phyloP scores from a whole-genome alignment of 2,329 filamentous ascomycete species.

The Pseudogymnoascus sp. region DNA sequence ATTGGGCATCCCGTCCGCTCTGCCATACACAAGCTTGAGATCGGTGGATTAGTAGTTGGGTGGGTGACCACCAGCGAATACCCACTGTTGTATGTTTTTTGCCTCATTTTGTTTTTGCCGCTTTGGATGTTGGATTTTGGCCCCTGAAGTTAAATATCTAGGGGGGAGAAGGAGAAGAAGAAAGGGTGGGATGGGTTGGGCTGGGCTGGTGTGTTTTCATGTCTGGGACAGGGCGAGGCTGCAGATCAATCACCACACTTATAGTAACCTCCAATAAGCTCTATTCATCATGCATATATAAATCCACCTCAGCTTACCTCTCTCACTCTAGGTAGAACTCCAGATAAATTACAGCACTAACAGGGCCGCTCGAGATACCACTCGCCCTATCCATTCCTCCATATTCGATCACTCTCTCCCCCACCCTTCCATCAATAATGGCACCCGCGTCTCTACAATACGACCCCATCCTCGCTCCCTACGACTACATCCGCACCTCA shows the following conservation, averaged over 20 bases:
- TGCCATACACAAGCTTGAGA: too few relatives aligned
- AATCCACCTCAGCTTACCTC: background rate
- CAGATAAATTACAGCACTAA: background rate
- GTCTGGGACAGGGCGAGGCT: background rate
- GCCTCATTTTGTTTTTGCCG: too few relatives aligned
- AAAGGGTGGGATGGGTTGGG: too few relatives aligned
- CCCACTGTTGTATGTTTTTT: too few relatives aligned
- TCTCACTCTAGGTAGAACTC: background rate
- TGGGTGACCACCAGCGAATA: too few relatives aligned
- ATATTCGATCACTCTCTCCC: background rate
- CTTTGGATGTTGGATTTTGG: too few relatives aligned
- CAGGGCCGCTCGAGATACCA: background rate
- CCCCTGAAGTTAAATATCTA: too few relatives aligned
- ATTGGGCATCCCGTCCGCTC: too few relatives aligned
- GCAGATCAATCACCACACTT: background rate
- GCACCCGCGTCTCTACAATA: slow-evolving; percentile 15
- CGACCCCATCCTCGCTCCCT: slow-evolving; percentile 19
- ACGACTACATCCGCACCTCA: slow-evolving; percentile 17
- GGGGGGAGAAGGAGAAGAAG: too few relatives aligned
- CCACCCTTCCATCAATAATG: slow-evolving; percentile 13
- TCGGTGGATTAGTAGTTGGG: too few relatives aligned
- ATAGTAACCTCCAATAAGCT: background rate
- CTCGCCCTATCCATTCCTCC: background rate
- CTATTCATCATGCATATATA: background rate
- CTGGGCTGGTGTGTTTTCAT: too few relatives aligned